These are phyloP conservation scores for Malassezia obtusa DNA, from an alignment of 1,284 basidiomycete species.

Conservation along the genomic window DNA sequence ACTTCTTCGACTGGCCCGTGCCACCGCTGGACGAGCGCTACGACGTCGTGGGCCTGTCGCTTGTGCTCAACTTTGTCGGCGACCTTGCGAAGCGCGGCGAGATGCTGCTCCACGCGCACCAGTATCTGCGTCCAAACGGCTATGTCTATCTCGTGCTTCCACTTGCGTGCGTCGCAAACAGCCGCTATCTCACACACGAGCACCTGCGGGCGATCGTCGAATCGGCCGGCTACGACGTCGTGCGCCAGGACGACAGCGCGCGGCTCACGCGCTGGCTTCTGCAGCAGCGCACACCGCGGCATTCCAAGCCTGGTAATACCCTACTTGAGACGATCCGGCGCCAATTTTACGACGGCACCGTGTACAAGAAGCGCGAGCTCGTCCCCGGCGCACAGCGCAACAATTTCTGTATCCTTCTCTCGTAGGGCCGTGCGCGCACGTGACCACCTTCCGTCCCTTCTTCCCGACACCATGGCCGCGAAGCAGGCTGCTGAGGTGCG, in stretches of 20 bases:
- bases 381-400: conserved; percentile 44
- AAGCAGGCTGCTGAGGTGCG: conserved; percentile 41
- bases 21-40: conserved; percentile 29
- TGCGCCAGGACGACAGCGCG: conserved; percentile 45
- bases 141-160: conserved; percentile 50
- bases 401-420: conserved; percentile 47
- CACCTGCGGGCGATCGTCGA: conserved; percentile 42
- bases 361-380: conserved; percentile 46
- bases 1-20: conserved; percentile 48
- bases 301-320: background rate
- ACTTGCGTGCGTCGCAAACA: conserved; percentile 48
- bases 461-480: conserved; percentile 33
- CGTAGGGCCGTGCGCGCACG: conserved; percentile 5
- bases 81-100: conserved; percentile 40
- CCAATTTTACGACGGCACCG: conserved; percentile 36
- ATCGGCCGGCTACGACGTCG: conserved; percentile 45
- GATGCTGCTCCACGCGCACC: conserved; percentile 39
- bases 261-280: conserved; percentile 49
- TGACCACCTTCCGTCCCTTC: background rate
- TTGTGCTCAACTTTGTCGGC: conserved; percentile 51
- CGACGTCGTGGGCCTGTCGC: conserved; percentile 48
- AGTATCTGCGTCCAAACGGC: conserved; percentile 33
- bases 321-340: background rate
- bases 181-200: conserved; percentile 47
- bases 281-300: conserved; percentile 14